phyloP scores from a whole-genome alignment of 768 basidiomycete genomes.

The Leccinum broughii region DNA sequence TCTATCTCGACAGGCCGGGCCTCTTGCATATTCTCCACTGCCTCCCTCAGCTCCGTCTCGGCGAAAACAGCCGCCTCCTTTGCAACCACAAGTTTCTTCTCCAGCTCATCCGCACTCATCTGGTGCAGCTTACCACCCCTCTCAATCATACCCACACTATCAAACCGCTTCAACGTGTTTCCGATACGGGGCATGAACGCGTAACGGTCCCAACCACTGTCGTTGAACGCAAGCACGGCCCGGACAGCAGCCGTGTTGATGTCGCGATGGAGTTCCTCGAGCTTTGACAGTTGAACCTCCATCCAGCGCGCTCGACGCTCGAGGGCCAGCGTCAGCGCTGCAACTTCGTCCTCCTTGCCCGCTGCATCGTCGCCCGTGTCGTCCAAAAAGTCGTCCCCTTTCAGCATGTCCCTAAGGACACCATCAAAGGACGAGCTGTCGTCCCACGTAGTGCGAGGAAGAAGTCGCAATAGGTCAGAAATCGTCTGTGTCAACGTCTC shows the following conservation, averaged over 20 bases:
- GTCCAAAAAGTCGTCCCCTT: slow-evolving; percentile 83
- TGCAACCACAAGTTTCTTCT: slow-evolving; percentile 69
- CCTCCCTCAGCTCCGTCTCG: slow-evolving; percentile 72
- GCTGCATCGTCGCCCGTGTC: slow-evolving; percentile 65
- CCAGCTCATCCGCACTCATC: slow-evolving; percentile 73
- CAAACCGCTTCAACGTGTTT: slow-evolving; percentile 67
- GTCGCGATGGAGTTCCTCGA: slow-evolving; percentile 86
- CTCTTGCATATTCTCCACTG: slow-evolving; percentile 66
- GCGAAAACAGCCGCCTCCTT: slow-evolving; percentile 71
- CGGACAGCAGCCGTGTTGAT: slow-evolving; percentile 87
- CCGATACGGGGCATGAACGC: slow-evolving; percentile 70
- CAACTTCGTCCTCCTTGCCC: slow-evolving; percentile 81
- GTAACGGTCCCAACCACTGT: slow-evolving; percentile 78
- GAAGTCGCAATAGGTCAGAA: slow-evolving; percentile 78
- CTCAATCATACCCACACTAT: slow-evolving; percentile 58
- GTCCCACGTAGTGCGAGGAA: slow-evolving; percentile 88
- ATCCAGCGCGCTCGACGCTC: slow-evolving; percentile 92
- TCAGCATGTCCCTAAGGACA: slow-evolving; percentile 83
- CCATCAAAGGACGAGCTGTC: slow-evolving; percentile 89
- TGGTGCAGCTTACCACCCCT: slow-evolving; percentile 41
- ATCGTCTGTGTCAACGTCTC: slow-evolving; percentile 91
- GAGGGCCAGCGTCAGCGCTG: slow-evolving; percentile 76
- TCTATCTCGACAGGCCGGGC: slow-evolving; percentile 49
- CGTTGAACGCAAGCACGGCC: slow-evolving; percentile 80
- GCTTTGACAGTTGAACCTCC: slow-evolving; percentile 86